Evolutionary conservation across 495 filamentous ascomycete genomes (phyloP).

Genomic region (Glarea lozoyensis): DNA sequence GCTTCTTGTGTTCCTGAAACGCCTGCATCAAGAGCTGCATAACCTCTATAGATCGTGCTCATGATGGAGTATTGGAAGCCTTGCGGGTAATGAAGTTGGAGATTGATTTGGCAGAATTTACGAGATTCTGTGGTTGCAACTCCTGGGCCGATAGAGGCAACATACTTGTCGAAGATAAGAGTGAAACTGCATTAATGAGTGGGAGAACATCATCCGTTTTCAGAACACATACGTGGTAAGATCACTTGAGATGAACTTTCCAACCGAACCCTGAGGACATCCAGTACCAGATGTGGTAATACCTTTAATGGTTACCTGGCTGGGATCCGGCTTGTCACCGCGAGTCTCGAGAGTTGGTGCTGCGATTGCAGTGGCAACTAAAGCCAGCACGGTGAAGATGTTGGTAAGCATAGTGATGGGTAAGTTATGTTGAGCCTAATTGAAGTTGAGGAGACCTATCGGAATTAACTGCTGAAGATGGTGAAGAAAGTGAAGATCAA

Average conservation of each 20-base stretch:
- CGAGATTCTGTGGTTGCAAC: slow-evolving; percentile 16
- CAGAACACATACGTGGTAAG: slow-evolving; percentile 22
- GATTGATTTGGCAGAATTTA: slow-evolving; percentile 31
- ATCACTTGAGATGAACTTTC: slow-evolving; percentile 20
- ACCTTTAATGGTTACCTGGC: neutral
- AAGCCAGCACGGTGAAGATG: neutral
- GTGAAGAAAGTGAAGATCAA: no score
- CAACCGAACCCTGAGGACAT: slow-evolving; percentile 25
- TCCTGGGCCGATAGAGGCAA: slow-evolving; percentile 25
- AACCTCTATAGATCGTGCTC: slow-evolving; percentile 25
- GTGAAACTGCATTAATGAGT: slow-evolving; percentile 15
- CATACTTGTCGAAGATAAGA: slow-evolving; percentile 17
- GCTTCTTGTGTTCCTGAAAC: slow-evolving; percentile 22
- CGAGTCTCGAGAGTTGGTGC: neutral
- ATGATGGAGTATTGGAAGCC: slow-evolving; percentile 29
- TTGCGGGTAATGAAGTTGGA: slow-evolving; percentile 27
- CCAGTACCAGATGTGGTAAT: slow-evolving; percentile 14
- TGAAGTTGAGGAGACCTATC: no score
- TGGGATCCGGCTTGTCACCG: neutral
- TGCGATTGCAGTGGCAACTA: neutral
- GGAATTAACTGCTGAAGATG: no score
- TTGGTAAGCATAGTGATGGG: slow-evolving; percentile 1
- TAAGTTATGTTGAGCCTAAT: no score
- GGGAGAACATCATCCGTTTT: neutral
- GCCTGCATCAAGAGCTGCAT: slow-evolving; percentile 19